phyloP scores from a whole-genome alignment of 106 monocot species.

The Gastrodia elata region DNA sequence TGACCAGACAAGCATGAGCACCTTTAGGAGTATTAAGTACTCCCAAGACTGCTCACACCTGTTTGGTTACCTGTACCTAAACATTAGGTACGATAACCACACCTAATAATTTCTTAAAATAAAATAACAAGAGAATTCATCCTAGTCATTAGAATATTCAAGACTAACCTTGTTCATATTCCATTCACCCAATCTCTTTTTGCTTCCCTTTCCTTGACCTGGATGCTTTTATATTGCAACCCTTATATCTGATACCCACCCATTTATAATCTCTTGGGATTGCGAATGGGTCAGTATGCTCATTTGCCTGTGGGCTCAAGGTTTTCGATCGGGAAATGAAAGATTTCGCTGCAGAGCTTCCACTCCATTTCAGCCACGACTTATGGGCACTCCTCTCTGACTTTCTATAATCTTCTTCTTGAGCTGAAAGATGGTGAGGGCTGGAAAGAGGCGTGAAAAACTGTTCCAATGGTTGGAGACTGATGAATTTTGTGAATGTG shows the following conservation, averaged over 20 bases:
- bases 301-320: constrained; percentile 23
- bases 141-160: not conserved
- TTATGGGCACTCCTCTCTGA: constrained; percentile 11
- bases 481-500: constrained; percentile 66
- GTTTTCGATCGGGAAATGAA: constrained; percentile 31
- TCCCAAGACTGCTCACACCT: not conserved
- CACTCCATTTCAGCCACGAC: constrained; percentile 54
- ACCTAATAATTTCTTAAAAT: too few relatives aligned
- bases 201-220: constrained; percentile 37
- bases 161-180: not conserved
- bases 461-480: constrained; percentile 51
- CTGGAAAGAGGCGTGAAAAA: constrained; percentile 82
- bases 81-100: too few relatives aligned
- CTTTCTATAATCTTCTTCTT: constrained; percentile 28
- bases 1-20: too few relatives aligned
- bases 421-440: constrained; percentile 32
- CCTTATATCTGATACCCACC: constrained; percentile 26
- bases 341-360: constrained; percentile 19
- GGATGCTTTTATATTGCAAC: constrained; percentile 25
- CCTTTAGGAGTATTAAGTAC: not conserved
- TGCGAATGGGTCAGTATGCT: constrained; percentile 47
- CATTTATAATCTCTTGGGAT: constrained; percentile 64
- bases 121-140: too few relatives aligned
- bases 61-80: too few relatives aligned
- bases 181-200: constrained; percentile 19